A percentile compares a stretch with the other conserved stretches of the same genome.
Conservation (phyloP, 306 rosid genomes). For the Phaseolus lunatus region DNA sequence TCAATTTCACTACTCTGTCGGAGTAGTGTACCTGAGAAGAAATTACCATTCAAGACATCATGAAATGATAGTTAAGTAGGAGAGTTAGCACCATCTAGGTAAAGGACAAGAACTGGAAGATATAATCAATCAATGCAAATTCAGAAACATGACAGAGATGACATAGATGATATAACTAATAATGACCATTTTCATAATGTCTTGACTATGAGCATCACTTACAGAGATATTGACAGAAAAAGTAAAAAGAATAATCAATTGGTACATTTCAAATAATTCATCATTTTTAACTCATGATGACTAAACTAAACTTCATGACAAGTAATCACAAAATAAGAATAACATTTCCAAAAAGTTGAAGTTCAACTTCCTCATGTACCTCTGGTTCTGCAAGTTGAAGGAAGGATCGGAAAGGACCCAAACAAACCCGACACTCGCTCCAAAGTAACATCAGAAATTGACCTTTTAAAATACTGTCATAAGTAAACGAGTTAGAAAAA, state of each 20-base stretch:
- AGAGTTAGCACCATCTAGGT: background rate
- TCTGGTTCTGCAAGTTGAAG: constrained; percentile 62
- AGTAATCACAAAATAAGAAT: constrained; percentile 14
- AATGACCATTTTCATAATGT: background rate
- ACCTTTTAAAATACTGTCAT: constrained; percentile 66
- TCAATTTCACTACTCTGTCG: constrained; percentile 55
- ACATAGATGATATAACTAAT: background rate
- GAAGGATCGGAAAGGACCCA: constrained; percentile 68
- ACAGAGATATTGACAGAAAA: background rate
- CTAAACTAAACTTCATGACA: constrained; percentile 5
- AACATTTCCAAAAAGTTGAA: background rate
- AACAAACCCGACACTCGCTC: constrained; percentile 70
- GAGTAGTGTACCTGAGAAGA: constrained; percentile 54
- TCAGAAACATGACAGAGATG: background rate
- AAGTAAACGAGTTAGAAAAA: constrained; percentile 46
- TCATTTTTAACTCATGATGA: background rate
- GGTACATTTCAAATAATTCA: background rate
- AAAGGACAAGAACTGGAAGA: background rate
- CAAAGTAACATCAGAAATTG: constrained; percentile 77
- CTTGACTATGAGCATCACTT: background rate
- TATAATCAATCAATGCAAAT: constrained; percentile 13
- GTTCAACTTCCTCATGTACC: constrained; percentile 55
- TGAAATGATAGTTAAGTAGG: constrained; percentile 3
- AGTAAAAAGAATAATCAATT: background rate
- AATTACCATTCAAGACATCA: constrained; percentile 15